Conservation (phyloP, 148 eudicot species). For the Cornus florida region DNA sequence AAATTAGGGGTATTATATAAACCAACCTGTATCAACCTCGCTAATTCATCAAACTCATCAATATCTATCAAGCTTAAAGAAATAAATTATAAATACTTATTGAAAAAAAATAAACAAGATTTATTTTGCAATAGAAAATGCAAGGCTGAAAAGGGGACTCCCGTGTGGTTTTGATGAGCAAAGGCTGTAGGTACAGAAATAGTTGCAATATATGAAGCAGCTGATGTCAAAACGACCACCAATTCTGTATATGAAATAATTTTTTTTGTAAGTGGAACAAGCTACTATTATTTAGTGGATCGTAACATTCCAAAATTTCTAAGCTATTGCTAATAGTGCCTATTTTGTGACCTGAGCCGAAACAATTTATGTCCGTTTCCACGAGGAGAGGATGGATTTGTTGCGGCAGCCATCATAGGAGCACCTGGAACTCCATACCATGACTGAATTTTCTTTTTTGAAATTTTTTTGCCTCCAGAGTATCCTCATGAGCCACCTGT, state of each 20-base stretch:
- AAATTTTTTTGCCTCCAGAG: constrained; percentile 81
- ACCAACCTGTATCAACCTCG: no score
- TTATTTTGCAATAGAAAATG: neutral
- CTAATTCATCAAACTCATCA: no score
- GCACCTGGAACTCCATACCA: constrained; percentile 96
- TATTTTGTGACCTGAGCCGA: constrained; percentile 40
- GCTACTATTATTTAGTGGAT: neutral
- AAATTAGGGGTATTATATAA: no score
- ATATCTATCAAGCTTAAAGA: no score
- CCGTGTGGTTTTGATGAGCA: neutral
- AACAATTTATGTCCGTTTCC: constrained; percentile 77
- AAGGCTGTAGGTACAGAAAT: neutral
- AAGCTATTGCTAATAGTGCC: constrained; percentile 1
- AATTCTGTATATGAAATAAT: neutral
- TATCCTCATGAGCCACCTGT: constrained; percentile 98
- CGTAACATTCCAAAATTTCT: neutral
- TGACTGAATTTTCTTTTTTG: constrained; percentile 91
- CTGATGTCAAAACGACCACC: no score
- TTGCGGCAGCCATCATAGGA: constrained; percentile 78
- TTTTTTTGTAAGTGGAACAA: neutral
- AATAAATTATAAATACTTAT: no score
- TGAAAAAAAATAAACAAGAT: no score
- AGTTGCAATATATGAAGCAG: neutral
- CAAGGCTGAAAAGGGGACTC: neutral
- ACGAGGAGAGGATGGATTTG: constrained; percentile 93